Percentiles rank a stretch among this genome's conserved stretches.
phyloP scores from a whole-genome alignment of 2,329 filamentous ascomycete genomes.

The Neonectria faginata region DNA sequence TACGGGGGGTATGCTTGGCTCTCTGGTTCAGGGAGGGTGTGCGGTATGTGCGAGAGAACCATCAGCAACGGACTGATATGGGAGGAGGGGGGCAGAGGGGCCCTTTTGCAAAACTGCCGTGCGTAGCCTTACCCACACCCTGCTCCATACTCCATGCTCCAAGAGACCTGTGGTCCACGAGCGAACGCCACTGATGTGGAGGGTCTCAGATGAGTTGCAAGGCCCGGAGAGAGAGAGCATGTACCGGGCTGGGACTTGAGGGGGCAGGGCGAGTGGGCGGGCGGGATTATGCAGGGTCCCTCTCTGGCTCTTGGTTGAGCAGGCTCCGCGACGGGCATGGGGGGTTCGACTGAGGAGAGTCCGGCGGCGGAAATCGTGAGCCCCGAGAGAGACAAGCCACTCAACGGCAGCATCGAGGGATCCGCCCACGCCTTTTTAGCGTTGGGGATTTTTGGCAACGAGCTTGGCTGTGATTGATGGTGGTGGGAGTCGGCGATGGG shows the following conservation, averaged over 20 bases:
- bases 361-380: constrained; percentile 42
- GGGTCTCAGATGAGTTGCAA: constrained; percentile 47
- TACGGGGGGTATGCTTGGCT: constrained; percentile 38
- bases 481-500: constrained; percentile 34
- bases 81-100: constrained; percentile 27
- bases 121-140: constrained; percentile 1
- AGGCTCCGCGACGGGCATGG: constrained; percentile 30
- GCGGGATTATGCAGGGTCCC: constrained; percentile 49
- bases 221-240: constrained; percentile 30
- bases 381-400: constrained; percentile 45
- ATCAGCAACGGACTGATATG: constrained; percentile 22
- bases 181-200: constrained; percentile 49
- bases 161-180: constrained; percentile 35
- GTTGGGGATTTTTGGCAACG: constrained; percentile 44
- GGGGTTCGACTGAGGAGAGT: constrained; percentile 37
- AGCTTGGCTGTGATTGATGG: constrained; percentile 23
- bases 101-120: constrained; percentile 46
- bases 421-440: constrained; percentile 45
- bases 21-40: constrained; percentile 33
- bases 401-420: constrained; percentile 48
- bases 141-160: constrained; percentile 30
- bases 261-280: constrained; percentile 39
- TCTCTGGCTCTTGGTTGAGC: constrained; percentile 39
- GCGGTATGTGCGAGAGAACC: constrained; percentile 22
- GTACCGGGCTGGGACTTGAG: constrained; percentile 44